A percentile compares a stretch with the other conserved stretches of the same genome.
These are phyloP conservation scores for Gloeophyllum trabeum DNA, from an alignment of 768 basidiomycete species.

Conservation along the genomic window DNA sequence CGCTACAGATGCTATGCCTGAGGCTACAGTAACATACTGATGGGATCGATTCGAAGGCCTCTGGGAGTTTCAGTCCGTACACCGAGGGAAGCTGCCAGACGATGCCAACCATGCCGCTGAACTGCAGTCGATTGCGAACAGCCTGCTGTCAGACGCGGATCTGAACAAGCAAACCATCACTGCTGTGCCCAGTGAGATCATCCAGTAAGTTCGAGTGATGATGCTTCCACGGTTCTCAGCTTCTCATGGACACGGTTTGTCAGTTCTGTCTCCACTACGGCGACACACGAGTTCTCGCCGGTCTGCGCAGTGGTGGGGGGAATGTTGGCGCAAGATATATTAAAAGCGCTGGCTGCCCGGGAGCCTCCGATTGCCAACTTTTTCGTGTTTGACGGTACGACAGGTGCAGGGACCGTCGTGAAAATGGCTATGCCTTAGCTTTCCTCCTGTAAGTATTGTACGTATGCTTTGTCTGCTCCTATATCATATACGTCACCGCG, in stretches of 20 bases:
- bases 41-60: slow-evolving; percentile 36
- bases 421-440: slow-evolving; percentile 28
- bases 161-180: slow-evolving; percentile 61
- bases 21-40: neutral
- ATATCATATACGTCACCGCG: too few relatives aligned
- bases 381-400: slow-evolving; percentile 77
- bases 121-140: slow-evolving; percentile 53
- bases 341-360: slow-evolving; percentile 82
- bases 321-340: slow-evolving; percentile 87
- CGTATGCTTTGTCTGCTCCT: too few relatives aligned
- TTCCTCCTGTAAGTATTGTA: too few relatives aligned
- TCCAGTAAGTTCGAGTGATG: slow-evolving; percentile 52
- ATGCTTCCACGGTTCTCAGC: neutral
- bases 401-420: slow-evolving; percentile 63
- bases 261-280: slow-evolving; percentile 44
- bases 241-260: neutral
- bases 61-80: slow-evolving; percentile 69
- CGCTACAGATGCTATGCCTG: slow-evolving; percentile 2
- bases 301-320: slow-evolving; percentile 94
- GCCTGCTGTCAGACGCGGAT: slow-evolving; percentile 45
- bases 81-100: slow-evolving; percentile 46
- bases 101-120: slow-evolving; percentile 35
- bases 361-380: slow-evolving; percentile 93
- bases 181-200: slow-evolving; percentile 41
- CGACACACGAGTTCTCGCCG: slow-evolving; percentile 80